Percentiles rank a stretch among this genome's conserved stretches.
Evolutionary conservation across 768 basidiomycete species (phyloP).

Genomic region (Scleroderma citrinum): DNA sequence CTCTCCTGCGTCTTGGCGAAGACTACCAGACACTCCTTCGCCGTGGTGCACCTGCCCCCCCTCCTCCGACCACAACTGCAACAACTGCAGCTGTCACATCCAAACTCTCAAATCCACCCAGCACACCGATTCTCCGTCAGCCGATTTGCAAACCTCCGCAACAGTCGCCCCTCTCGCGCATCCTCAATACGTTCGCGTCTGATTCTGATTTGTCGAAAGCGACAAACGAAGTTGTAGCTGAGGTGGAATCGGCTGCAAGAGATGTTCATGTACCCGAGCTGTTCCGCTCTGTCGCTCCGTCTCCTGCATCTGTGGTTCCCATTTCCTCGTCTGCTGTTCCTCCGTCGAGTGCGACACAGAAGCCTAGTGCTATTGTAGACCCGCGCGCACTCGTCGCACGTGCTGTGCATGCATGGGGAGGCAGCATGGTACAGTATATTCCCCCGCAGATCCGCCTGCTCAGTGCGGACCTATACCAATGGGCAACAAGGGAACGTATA

Average conservation of each 20-base stretch:
- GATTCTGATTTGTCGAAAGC: constrained; percentile 52
- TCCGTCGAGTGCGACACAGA: background rate
- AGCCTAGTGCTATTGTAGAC: background rate
- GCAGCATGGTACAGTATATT: constrained; percentile 14
- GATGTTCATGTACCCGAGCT: constrained; percentile 41
- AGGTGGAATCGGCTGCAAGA: constrained; percentile 13
- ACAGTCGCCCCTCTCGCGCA: constrained; percentile 46
- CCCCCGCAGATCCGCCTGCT: constrained; percentile 29
- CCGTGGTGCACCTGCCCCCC: constrained; percentile 42
- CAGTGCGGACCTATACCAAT: constrained; percentile 26
- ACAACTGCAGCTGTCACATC: constrained; percentile 20
- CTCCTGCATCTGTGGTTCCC: background rate
- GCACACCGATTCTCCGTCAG: constrained; percentile 34
- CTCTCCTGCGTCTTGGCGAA: constrained; percentile 53
- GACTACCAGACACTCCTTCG: constrained; percentile 66
- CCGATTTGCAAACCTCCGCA: constrained; percentile 35
- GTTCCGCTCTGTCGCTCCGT: constrained; percentile 36
- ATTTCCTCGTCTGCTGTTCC: constrained; percentile 5
- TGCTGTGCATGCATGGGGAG: constrained; percentile 5
- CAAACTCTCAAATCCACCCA: constrained; percentile 24
- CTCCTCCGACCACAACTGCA: constrained; percentile 13
- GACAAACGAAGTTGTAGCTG: constrained; percentile 41
- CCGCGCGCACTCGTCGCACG: background rate
- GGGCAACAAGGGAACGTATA: constrained; percentile 56
- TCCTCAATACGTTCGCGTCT: constrained; percentile 53